A percentile compares a stretch with the other conserved stretches of the same genome.
Evolutionary conservation across 1,284 basidiomycete species (phyloP).

Genomic region (Rhodotorula mucilaginosa): DNA sequence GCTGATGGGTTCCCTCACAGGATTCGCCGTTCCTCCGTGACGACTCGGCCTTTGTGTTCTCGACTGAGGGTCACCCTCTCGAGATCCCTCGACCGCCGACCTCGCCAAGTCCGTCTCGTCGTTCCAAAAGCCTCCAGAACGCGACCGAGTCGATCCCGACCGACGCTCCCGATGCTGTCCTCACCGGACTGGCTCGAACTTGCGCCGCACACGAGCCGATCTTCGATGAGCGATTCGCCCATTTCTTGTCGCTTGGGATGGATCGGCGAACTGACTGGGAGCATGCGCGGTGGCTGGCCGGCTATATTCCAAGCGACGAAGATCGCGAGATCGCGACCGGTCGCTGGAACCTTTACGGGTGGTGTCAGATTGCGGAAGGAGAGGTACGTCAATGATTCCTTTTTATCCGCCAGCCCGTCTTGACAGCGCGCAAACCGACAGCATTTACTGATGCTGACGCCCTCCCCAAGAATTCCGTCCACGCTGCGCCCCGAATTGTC

Average conservation of each 20-base stretch:
- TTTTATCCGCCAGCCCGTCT: not conserved
- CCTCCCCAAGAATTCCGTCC: conserved; percentile 1
- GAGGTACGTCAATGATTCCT: conserved; percentile 33
- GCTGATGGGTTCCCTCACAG: not conserved
- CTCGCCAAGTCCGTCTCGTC: not conserved
- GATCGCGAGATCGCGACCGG: conserved; percentile 29
- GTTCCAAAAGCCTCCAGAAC: not conserved
- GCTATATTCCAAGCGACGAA: not conserved
- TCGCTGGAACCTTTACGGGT: conserved; percentile 33
- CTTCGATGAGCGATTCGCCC: conserved; percentile 6
- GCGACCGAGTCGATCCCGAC: not conserved
- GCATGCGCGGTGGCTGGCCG: conserved; percentile 38
- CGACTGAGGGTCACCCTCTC: conserved; percentile 90
- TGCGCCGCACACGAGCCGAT: conserved; percentile 36
- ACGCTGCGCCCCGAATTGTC: not conserved
- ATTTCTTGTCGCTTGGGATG: conserved; percentile 23
- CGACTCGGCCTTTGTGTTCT: conserved; percentile 78
- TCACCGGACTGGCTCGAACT: not conserved
- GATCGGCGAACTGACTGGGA: conserved; percentile 40
- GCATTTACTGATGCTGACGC: not conserved
- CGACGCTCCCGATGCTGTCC: not conserved
- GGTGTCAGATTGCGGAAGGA: conserved; percentile 31
- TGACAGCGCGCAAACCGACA: not conserved
- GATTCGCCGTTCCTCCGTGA: conserved; percentile 69
- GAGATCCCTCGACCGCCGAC: conserved; percentile 52